Evolutionary conservation across 2,329 filamentous ascomycete species (phyloP).

Genomic region (Rutstroemia sp.): DNA sequence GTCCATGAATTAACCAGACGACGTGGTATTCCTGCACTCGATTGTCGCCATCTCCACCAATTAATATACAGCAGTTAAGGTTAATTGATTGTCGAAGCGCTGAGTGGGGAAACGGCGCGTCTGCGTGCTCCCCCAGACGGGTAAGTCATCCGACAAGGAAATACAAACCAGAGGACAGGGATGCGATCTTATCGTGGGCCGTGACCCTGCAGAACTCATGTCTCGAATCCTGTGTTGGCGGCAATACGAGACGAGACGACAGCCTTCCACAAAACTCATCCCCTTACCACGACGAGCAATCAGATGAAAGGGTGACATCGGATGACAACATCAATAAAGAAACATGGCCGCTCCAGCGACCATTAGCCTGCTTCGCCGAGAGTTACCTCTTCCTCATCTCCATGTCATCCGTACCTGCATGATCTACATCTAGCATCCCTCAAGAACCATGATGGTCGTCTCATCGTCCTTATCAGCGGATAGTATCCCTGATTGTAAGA

Average conservation of each 20-base stretch:
- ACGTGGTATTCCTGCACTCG: too few relatives aligned
- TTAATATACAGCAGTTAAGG: too few relatives aligned
- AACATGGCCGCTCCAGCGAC: not conserved
- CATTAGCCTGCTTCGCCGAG: not conserved
- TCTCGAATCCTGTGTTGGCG: not conserved
- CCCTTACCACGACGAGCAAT: not conserved
- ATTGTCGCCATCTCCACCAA: too few relatives aligned
- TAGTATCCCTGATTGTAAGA: not conserved
- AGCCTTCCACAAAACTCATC: too few relatives aligned
- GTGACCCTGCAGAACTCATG: not conserved
- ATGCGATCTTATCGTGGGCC: not conserved
- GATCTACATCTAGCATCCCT: not conserved
- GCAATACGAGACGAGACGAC: conserved; percentile 1
- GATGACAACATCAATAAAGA: not conserved
- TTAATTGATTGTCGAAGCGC: too few relatives aligned
- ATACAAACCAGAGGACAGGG: too few relatives aligned
- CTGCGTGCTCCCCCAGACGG: too few relatives aligned
- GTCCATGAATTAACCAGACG: too few relatives aligned
- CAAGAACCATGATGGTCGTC: not conserved
- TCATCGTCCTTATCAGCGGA: not conserved
- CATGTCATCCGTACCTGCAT: not conserved
- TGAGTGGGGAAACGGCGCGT: too few relatives aligned
- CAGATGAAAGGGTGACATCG: not conserved
- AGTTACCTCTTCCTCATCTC: not conserved
- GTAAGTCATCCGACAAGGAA: too few relatives aligned